Evolutionary conservation across 2,329 filamentous ascomycete genomes (phyloP), one percentile per base, ranked within the genome.

Genomic region (Coniochaeta pulveracea): DNA sequence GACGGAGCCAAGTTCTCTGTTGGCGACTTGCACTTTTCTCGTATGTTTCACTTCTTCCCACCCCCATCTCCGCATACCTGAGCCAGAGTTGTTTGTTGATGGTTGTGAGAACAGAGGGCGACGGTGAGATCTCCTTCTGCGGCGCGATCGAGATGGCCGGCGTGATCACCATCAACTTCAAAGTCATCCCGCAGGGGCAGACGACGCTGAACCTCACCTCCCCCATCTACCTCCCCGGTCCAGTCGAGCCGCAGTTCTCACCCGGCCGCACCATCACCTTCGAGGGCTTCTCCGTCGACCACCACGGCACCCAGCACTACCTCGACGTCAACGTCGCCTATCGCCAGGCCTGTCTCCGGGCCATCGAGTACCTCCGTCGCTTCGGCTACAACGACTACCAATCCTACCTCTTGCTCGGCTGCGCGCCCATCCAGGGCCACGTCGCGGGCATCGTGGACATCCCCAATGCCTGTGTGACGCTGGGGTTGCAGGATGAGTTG

Each of bases 71-170:
- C n/a, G n/a, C n/a, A n/a, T n/a, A n/a, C n/a, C n/a, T n/a, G n/a
- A n/a, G n/a, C n/a, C n/a, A n/a, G n/a, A n/a, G n/a, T n/a, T n/a
- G n/a, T n/a, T n/a, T n/a, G n/a, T n/a, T n/a, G n/a, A n/a, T n/a
- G n/a, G n/a, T n/a, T n/a, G n/a, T n/a, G n/a, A n/a, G n/a, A 24
- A 33, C 39, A 69, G 66, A 93, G 57, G 86, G 86, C 7, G 86
- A 94, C 49, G 86, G 86, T 6, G 86, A 94, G 52, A 93, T 94
- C 38, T 85, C 77, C 3, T 95, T 86, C 51, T 86, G 81, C 42
- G 81, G 81, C 14, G 88, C 86, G 5, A 95, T 94, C 47, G 88
- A 95, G 55, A 95, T 95, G 83, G 85, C 86, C 0, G 86, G 86
- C 4, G 64, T 85, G 26, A 93, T 94, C 45, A 94, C 86, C 3